Evolutionary conservation across 2,329 filamentous ascomycete genomes (phyloP), one percentile per base, ranked within the genome.

Genomic region (Ploettnerulaceae sp.): DNA sequence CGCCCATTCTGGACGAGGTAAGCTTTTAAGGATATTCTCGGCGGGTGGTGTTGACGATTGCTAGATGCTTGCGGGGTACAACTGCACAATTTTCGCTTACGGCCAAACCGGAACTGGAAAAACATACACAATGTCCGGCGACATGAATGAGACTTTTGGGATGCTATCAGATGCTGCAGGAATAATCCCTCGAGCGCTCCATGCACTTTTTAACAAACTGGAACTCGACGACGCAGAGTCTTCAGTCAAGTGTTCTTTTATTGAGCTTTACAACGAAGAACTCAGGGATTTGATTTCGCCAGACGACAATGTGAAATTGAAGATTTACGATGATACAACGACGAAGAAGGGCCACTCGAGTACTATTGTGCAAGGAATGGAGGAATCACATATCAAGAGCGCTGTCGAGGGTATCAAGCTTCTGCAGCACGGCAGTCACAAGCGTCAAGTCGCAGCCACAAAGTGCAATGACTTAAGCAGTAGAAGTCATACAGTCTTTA

Each of bases 391-490:
- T 64, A 95, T 98, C 60, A 86, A 87, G 62, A 86, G 74, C 54
- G 90, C 93, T 0, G 75, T 79, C 9, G 85, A 89, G 40, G 93
- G 93, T 51, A 90, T 98, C 67, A 86, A 87, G 67, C 76, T 96
- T 52, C 77, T 98, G 35, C 88, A 93, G 59, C 77, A 84, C 54
- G 94, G 93, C 52, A 96, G 89, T 66, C 76, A 93, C 69, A 95
- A 90, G 67, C 85, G 93, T 39, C 93, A 98, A 67, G 93, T 98
- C n/a, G 94, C 93, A 5, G 89, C 94, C 3, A 98, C 93, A n/a
- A 97, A 97, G 68, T 98, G 93, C 77, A 98, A 98, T 65, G 93
- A 98, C 60, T 79, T 97, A 45, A 96, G 90, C 68, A 96, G 90
- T 59, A 82, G 93, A 66, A 95, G 90, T 71, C 94, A 98, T 64